Evolutionary conservation across 495 filamentous ascomycete genomes (phyloP), one percentile per base, ranked within the genome.

Genomic region (Baudoinia panamericana): DNA sequence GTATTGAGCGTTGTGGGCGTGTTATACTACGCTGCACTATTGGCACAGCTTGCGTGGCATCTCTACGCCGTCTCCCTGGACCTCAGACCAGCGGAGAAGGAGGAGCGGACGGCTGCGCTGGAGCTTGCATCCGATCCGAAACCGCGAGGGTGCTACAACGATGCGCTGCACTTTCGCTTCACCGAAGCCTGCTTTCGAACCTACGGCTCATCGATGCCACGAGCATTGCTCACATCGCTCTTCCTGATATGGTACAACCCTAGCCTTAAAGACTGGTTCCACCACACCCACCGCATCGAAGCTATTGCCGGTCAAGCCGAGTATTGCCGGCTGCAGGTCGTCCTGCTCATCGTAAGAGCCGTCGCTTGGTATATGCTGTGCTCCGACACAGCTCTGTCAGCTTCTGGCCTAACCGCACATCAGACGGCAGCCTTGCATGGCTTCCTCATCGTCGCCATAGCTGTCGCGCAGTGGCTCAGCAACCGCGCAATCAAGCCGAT

Each of bases 1-100:
- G 64, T 51, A 62, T 63, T 48, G 39, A 69, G 61, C 48, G 3
- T 68, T 64, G 34, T 63, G 55, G 63, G 69, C 65, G 37, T 75
- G 61, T 52, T 72, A 55, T 71, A 62, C 20, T 56, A 81, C 57
- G 51, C 33, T 41, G 26, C 11, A 57, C 4, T 53, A 70, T 4
- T 39, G 8, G 30, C 29, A 22, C 48, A 52, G 35, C 21, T 38
- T 15, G 37, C 34, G 16, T 52, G 48, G 48, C 48, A 52, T 20
- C 19, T 35, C 11, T 47, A 47, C 21, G 43, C 32, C 33, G 33
- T 47, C 0, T 22, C 15, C 15, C 21, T 31, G 12, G 3, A 9
- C 10, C 3, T 3, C 18, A 27, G 1, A 8, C 5, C 3, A 13
- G n/a, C 24, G 15, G 39, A 35, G 3, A 20, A 26, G 19, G 23